A percentile compares a stretch with the other conserved stretches of the same genome.
These are phyloP conservation scores for Ogataea saltuana DNA, from an alignment of 805 yeast genomes.

Conservation along the genomic window DNA sequence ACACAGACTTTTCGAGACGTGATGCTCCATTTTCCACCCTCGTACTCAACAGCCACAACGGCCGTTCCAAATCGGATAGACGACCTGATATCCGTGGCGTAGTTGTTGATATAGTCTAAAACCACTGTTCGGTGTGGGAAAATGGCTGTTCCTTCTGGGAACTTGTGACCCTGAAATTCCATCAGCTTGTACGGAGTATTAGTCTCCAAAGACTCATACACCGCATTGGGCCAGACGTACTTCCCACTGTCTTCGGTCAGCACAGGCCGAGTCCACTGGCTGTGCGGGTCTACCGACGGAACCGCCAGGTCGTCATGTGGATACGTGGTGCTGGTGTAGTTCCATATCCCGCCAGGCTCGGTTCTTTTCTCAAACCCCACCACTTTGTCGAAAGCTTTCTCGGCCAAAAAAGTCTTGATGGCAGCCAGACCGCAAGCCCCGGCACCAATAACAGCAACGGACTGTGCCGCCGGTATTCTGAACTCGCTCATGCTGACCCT, in stretches of 20 bases:
- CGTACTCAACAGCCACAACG: conserved; percentile 44
- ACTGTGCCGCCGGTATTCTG: background rate
- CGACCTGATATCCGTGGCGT: conserved; percentile 43
- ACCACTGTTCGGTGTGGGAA: conserved; percentile 64
- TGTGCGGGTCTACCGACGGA: conserved; percentile 35
- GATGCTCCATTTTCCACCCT: conserved; percentile 45
- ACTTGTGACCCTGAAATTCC: conserved; percentile 60
- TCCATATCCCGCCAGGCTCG: conserved; percentile 82
- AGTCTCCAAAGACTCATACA: conserved; percentile 68
- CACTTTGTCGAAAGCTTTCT: conserved; percentile 45
- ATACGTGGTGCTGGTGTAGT: conserved; percentile 43
- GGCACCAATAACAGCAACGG: conserved; percentile 70
- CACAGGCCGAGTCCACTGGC: conserved; percentile 13
- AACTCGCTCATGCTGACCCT: conserved; percentile 2
- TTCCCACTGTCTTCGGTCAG: conserved; percentile 3
- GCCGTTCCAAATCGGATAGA: conserved; percentile 46
- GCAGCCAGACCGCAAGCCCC: conserved; percentile 75
- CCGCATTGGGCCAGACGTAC: conserved; percentile 51
- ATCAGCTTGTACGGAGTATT: conserved; percentile 65
- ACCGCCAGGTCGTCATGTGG: conserved; percentile 18
- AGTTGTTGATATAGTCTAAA: conserved; percentile 53
- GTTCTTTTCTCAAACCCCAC: conserved; percentile 60
- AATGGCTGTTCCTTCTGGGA: conserved; percentile 44
- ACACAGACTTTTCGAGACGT: conserved; percentile 35
- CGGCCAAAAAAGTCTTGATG: conserved; percentile 62